A percentile compares a stretch with the other conserved stretches of the same genome.
Evolutionary conservation across 2,329 filamentous ascomycete species (phyloP).

Genomic region (Colletotrichum sp.): DNA sequence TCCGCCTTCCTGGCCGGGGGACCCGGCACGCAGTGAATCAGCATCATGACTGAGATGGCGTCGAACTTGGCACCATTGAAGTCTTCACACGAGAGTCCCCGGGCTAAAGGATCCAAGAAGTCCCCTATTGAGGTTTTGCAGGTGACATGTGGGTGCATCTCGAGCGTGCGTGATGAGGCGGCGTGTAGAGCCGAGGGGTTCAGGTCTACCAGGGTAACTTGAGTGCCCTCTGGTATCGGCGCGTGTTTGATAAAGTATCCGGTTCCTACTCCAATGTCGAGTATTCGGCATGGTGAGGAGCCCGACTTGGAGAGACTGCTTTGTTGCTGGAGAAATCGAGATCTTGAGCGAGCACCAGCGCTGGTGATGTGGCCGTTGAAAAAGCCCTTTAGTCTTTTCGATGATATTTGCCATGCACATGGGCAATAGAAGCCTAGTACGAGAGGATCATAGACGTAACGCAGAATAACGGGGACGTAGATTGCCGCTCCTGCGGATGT

Average conservation of each 20-base stretch:
- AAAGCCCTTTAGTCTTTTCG: not conserved
- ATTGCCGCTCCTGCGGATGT: constrained; percentile 3
- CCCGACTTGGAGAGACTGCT: not conserved
- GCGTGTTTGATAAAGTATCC: not conserved
- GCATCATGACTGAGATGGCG: constrained; percentile 1
- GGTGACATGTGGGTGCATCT: not conserved
- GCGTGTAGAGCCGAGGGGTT: not conserved
- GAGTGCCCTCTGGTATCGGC: not conserved
- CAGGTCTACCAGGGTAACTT: not conserved
- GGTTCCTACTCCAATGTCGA: constrained; percentile 1
- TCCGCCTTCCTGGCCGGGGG: constrained; percentile 22
- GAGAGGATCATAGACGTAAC: constrained; percentile 31
- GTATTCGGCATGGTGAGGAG: not conserved
- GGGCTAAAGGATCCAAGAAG: not conserved
- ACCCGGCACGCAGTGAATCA: constrained; percentile 30
- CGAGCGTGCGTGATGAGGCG: not conserved
- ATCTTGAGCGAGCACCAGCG: constrained; percentile 33
- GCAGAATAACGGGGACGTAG: not conserved
- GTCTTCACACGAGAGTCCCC: not conserved
- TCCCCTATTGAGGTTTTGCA: constrained; percentile 1
- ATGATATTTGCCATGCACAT: constrained; percentile 32
- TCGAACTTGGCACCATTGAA: not conserved
- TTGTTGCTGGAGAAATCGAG: constrained; percentile 19
- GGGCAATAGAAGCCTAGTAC: constrained; percentile 38
- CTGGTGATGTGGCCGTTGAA: constrained; percentile 29